Evolutionary conservation across 108 stramenopile species (phyloP), one percentile per base, ranked within the genome.

Genomic region (Craspedostauros australis): DNA sequence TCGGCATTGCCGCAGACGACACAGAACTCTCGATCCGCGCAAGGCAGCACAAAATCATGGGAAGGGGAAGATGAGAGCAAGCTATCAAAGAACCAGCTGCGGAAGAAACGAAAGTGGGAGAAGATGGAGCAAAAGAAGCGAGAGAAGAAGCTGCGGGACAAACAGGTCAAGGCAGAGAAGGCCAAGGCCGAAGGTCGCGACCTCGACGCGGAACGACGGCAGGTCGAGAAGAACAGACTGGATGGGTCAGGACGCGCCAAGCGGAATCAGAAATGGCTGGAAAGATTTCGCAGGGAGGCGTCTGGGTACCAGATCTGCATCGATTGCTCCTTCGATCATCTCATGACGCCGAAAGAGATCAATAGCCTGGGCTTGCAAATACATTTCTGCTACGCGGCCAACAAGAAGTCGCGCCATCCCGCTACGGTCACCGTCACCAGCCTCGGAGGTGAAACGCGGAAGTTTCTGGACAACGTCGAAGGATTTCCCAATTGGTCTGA

Each of bases 401-500:
- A 90, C 66, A 62, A 73, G 38, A 71, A 61, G 49, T 43, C 70
- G 8, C 61, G 65, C 33, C 52, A 60, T 41, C 88, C 88, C 21
- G 64, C 78, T 20, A 50, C 66, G 54, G 50, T 77, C 4, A 62
- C 72, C 29, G 73, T 70, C 5, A 62, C 70, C 5, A 62, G 68
- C 20, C 37, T 82, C 5, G 53, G 58, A 6, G 70, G 76, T 21
- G 43, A 60, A 20, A 79, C 84, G 9, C 50, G 62, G 23, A 42
- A 62, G 7, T 68, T 69, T 56, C 54, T 85, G 54, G 50, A 81
- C 34, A 84, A 84, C 22, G 77, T 90, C n/a, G 63, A 56, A 8
- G 88, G 88, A 0, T 86, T 84, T 71, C 82, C 80, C 21, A 65
- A 79, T 18, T 90, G 88, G 88, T 52, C 33, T 18, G 50, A 64